These are phyloP conservation scores for Physaria fendleri DNA, from an alignment of 345 rosid genomes.

Conservation along the genomic window DNA sequence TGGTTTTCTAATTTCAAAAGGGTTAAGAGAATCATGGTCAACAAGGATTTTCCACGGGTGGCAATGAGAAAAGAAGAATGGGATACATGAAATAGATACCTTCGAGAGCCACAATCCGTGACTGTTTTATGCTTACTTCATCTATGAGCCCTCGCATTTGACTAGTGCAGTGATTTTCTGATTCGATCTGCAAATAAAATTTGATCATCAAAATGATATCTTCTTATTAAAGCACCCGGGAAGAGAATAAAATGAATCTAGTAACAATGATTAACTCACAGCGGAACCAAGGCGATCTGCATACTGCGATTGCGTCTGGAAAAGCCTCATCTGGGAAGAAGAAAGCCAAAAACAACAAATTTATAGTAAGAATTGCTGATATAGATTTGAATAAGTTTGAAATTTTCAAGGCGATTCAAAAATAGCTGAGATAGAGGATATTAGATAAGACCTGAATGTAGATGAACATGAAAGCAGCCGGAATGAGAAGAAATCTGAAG, in stretches of 20 bases:
- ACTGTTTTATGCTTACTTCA: constrained; percentile 73
- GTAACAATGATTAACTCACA: constrained; percentile 25
- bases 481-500: constrained; percentile 67
- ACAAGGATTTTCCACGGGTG: not conserved
- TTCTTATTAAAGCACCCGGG: too few relatives aligned
- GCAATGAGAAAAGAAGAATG: not conserved
- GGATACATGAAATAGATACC: constrained; percentile 31
- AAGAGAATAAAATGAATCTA: too few relatives aligned
- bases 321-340: constrained; percentile 58
- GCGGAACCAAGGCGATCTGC: constrained; percentile 77
- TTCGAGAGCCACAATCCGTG: constrained; percentile 64
- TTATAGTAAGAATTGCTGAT: not conserved
- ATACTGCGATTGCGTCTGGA: constrained; percentile 68
- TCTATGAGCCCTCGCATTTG: constrained; percentile 71
- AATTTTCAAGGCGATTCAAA: not conserved
- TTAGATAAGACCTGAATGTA: constrained; percentile 59
- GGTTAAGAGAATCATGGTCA: not conserved
- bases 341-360: not conserved
- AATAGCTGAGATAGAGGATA: not conserved
- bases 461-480: constrained; percentile 67
- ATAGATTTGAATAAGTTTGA: not conserved
- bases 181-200: constrained; percentile 48
- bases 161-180: constrained; percentile 71
- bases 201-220: not conserved
- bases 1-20: not conserved